phyloP scores from a whole-genome alignment of 163 green algal species.

The Chlorella variabilis region DNA sequence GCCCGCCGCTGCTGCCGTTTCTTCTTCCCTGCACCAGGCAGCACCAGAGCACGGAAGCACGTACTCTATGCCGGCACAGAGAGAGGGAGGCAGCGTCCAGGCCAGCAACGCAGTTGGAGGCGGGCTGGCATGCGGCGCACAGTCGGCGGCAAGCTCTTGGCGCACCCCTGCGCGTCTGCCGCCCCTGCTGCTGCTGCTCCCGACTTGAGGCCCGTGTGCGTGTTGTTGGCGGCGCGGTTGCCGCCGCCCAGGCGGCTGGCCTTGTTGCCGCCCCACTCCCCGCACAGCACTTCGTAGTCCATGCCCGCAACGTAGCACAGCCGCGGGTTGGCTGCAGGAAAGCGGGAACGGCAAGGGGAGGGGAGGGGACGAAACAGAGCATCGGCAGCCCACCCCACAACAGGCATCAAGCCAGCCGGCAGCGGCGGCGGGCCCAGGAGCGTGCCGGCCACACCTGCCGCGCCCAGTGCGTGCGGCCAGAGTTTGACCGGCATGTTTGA shows the following conservation, averaged over 20 bases:
- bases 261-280: slow-evolving; percentile 42
- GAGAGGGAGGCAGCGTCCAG: no score
- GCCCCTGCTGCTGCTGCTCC: neutral
- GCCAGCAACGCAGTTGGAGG: neutral
- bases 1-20: neutral
- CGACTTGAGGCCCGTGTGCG: slow-evolving; percentile 27
- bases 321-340: slow-evolving; percentile 23
- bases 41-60: no score
- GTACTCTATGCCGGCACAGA: no score
- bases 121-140: neutral
- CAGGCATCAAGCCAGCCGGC: no score
- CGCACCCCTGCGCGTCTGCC: neutral
- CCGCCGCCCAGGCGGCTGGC: slow-evolving; percentile 35
- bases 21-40: neutral
- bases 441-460: no score
- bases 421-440: no score
- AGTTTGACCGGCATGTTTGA: no score
- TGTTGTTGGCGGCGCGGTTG: slow-evolving; percentile 29
- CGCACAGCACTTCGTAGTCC: slow-evolving; percentile 51
- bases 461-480: no score
- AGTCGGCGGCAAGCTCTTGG: neutral
- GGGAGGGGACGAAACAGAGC: no score
- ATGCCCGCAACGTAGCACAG: slow-evolving; percentile 39
- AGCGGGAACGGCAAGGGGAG: no score
- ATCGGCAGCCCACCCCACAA: no score